Evolutionary conservation across 306 rosid species (phyloP).

Genomic region (Castanopsis chinensis): DNA sequence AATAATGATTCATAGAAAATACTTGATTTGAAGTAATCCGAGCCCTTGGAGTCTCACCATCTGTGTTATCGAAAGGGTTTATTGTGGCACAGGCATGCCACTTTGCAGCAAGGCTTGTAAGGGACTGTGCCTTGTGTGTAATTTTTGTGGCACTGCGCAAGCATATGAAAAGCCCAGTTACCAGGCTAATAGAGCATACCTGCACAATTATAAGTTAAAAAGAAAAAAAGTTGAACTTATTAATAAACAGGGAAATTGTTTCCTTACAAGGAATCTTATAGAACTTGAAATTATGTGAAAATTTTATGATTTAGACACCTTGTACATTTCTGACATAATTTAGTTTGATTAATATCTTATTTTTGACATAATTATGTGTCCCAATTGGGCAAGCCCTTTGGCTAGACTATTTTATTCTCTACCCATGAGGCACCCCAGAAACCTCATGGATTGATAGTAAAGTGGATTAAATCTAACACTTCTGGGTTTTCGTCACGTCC

Average conservation of each 20-base stretch:
- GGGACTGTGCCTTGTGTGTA: constrained; percentile 83
- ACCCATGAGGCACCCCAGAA: too few relatives aligned
- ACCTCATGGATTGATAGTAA: too few relatives aligned
- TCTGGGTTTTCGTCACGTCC: too few relatives aligned
- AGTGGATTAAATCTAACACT: too few relatives aligned
- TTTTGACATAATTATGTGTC: too few relatives aligned
- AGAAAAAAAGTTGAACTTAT: not conserved
- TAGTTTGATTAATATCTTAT: not conserved
- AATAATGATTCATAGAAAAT: constrained; percentile 13
- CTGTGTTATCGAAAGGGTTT: constrained; percentile 61
- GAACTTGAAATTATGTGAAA: not conserved
- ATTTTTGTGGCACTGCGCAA: constrained; percentile 76
- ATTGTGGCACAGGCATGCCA: constrained; percentile 83
- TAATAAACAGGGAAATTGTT: not conserved
- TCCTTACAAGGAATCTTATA: not conserved
- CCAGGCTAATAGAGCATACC: constrained; percentile 73
- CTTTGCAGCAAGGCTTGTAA: constrained; percentile 79
- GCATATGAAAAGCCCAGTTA: constrained; percentile 76
- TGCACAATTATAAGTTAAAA: constrained; percentile 32
- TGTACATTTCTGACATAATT: too few relatives aligned
- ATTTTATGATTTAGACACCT: too few relatives aligned
- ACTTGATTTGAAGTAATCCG: constrained; percentile 34
- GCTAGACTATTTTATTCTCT: too few relatives aligned
- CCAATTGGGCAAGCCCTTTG: too few relatives aligned
- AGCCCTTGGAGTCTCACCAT: constrained; percentile 49